Evolutionary conservation across 148 eudicot species (phyloP).

Genomic region (Arctostaphylos glauca): DNA sequence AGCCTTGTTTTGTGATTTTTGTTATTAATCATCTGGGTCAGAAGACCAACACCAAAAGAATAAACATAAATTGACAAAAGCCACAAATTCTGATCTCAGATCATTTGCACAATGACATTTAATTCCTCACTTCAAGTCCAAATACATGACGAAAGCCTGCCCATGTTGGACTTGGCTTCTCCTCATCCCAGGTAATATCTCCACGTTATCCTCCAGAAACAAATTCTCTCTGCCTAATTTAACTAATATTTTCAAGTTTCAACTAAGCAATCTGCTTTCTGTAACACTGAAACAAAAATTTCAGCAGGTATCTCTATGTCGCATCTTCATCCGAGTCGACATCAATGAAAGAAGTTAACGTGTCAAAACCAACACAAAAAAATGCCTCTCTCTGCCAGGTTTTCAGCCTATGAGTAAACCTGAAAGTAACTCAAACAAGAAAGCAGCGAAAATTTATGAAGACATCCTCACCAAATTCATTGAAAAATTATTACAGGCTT

Average conservation of each 20-base stretch:
- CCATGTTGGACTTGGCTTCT: not conserved
- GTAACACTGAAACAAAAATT: constrained; percentile 7
- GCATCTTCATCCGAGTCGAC: not conserved
- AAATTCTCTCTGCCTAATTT: not conserved
- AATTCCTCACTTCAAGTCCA: not conserved
- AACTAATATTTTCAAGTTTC: not conserved
- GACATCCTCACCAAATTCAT: not conserved
- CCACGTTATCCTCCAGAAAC: not conserved
- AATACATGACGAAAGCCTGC: not conserved
- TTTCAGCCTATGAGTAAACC: not conserved
- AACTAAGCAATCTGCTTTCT: not conserved
- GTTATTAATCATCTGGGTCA: not conserved
- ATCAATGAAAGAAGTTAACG: constrained; percentile 7
- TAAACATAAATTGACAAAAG: not conserved
- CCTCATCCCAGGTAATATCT: not conserved
- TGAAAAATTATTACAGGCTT: not conserved
- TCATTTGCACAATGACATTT: not conserved
- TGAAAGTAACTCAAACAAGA: not conserved
- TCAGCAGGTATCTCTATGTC: not conserved
- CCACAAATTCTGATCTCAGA: not conserved
- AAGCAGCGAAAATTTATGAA: not conserved
- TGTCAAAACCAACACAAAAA: not conserved
- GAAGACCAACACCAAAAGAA: not conserved
- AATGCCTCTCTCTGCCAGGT: not conserved
- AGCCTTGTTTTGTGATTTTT: not conserved